Evolutionary conservation across 495 filamentous ascomycete species (phyloP), one percentile per base, ranked within the genome.

Genomic region (Hypomontagnella submonticulosa): DNA sequence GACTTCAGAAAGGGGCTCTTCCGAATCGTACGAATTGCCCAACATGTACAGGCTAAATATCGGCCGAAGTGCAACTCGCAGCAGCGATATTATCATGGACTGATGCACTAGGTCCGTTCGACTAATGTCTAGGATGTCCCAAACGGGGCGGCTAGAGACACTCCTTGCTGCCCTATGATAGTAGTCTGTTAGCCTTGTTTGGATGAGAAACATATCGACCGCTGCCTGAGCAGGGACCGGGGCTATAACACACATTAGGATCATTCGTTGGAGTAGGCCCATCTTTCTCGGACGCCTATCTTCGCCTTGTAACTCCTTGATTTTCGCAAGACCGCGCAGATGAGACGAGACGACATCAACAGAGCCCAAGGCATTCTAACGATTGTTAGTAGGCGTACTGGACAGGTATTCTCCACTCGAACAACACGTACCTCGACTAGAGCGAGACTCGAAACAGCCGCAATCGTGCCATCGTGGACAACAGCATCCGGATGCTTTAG

Each of bases 401-500:
- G 37, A 15, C 42, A 16, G 48, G 47, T 33, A 18, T 38, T n/a
- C 49, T 33, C 40, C 36, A 34, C 37, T 10, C 18, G 32, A 44
- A 40, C 30, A 38, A 33, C 13, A 53, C 68, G 42, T 67, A 78
- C 77, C 67, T 80, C 76, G 46, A 75, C 75, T n/a, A 76, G 68
- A 7, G 75, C 74, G 18, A 80, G 66, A 23, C 69, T 72, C 40
- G 75, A 73, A 11, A 80, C 74, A 7, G 76, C 74, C 23, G 71
- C 72, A 32, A 80, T 75, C 1, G 73, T 72, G 46, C 71, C 71
- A 57, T 77, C 76, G 43, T 67, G 73, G 10, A 72, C 57, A 33
- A 67, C 73, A 11, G 63, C 72, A 11, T 70, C 57, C 7, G 70
- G 63, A 19, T 63, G 62, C 38, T 58, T 62, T 30, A 78, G 37